phyloP scores from a whole-genome alignment of 139 green algal species.

The Chlamydomonas schloesseri region DNA sequence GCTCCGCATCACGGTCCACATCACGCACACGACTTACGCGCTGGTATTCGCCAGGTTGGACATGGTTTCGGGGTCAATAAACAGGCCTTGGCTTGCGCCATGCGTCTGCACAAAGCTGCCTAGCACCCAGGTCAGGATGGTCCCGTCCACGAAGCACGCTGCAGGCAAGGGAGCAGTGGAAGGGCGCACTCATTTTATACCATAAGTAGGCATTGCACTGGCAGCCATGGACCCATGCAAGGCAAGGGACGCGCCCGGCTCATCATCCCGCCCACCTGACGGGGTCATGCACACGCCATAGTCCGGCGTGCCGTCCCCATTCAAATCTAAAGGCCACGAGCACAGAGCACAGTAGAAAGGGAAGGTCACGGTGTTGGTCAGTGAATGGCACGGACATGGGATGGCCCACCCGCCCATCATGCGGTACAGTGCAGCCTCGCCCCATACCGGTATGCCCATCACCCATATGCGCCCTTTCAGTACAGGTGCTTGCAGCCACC shows the following conservation, averaged over 20 bases:
- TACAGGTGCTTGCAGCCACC: too few species aligned
- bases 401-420: too few species aligned
- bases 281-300: slow-evolving; percentile 30
- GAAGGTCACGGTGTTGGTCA: background rate
- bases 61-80: background rate
- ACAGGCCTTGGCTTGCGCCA: background rate
- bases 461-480: too few species aligned
- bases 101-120: slow-evolving; percentile 39
- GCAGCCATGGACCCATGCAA: too few species aligned
- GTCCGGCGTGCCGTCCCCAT: slow-evolving; percentile 17
- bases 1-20: too few species aligned
- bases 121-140: slow-evolving; percentile 6
- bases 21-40: background rate
- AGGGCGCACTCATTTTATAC: too few species aligned
- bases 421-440: too few species aligned
- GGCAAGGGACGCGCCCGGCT: too few species aligned
- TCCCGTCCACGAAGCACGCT: slow-evolving; percentile 35
- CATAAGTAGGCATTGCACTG: too few species aligned
- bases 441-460: too few species aligned
- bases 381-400: too few species aligned
- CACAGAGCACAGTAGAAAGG: background rate
- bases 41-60: slow-evolving; percentile 14
- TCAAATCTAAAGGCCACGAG: slow-evolving; percentile 7
- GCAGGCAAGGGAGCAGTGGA: background rate
- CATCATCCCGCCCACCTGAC: background rate